A percentile compares a stretch with the other conserved stretches of the same genome.
Evolutionary conservation across 345 rosid species (phyloP).

Genomic region (Citrus inodora): DNA sequence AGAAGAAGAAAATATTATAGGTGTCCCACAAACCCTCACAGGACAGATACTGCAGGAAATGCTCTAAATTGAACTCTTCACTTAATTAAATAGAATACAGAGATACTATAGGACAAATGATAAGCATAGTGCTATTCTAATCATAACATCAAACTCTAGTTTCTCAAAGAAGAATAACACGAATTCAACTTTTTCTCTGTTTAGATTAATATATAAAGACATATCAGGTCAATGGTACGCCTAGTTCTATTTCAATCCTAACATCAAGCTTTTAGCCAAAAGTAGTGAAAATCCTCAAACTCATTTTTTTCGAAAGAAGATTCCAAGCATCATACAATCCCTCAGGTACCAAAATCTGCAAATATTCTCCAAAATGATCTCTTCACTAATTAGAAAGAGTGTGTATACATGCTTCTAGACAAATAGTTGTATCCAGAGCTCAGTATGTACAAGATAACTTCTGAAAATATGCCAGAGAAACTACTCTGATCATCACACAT

Average conservation of each 20-base stretch:
- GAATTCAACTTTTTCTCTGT: not conserved
- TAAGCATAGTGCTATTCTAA: not conserved
- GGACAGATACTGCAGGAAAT: not conserved
- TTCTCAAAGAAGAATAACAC: not conserved
- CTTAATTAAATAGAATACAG: not conserved
- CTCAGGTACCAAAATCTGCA: not conserved
- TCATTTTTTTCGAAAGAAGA: not conserved
- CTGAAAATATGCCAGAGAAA: not conserved
- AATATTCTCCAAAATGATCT: not conserved
- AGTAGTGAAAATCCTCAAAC: not conserved
- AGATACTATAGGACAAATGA: not conserved
- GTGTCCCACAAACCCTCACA: not conserved
- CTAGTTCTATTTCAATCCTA: not conserved
- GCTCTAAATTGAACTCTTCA: not conserved
- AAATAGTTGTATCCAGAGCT: not conserved
- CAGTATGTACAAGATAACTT: not conserved
- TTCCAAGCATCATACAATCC: not conserved
- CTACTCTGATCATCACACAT: not conserved
- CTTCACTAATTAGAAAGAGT: not conserved
- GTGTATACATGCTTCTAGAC: not conserved
- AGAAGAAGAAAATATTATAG: not conserved
- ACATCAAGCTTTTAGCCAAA: not conserved
- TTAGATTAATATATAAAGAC: not conserved
- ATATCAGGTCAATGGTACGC: not conserved
- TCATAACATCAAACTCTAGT: not conserved